These are phyloP conservation scores for Debaryomyces subglobosus DNA, from an alignment of 1,139 yeast species.

Conservation along the genomic window DNA sequence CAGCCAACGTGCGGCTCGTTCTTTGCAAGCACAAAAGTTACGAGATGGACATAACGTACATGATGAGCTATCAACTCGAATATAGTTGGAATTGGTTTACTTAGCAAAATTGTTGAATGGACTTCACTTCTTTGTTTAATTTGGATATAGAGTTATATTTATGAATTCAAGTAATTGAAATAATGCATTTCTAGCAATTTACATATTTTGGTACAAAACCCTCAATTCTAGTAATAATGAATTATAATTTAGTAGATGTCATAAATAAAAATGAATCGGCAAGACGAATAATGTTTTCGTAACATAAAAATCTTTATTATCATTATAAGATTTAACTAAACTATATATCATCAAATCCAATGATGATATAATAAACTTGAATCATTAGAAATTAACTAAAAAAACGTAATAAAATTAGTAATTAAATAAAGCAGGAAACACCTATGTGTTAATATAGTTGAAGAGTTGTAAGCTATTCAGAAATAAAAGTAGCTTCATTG, in stretches of 20 bases:
- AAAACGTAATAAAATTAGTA: background rate
- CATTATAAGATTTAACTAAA: constrained; percentile 1
- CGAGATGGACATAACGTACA: background rate
- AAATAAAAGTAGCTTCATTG: constrained; percentile 82
- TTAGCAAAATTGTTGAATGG: no score
- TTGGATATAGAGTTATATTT: background rate
- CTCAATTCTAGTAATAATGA: background rate
- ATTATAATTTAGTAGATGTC: background rate
- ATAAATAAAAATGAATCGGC: background rate
- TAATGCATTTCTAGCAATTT: background rate
- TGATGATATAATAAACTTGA: background rate
- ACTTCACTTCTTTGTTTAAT: no score
- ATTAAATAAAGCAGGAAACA: background rate
- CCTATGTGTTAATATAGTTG: background rate
- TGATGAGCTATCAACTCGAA: background rate
- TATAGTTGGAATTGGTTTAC: no score
- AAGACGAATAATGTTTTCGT: background rate
- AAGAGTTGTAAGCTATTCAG: constrained; percentile 29
- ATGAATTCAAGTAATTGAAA: background rate
- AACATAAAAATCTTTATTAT: background rate
- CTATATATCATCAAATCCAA: background rate
- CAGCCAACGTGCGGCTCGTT: background rate
- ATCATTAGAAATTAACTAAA: background rate
- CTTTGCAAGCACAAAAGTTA: background rate
- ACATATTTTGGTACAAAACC: background rate